Percentiles rank a stretch among this genome's conserved stretches.
These are phyloP conservation scores for Mycena indigotica DNA, from an alignment of 768 basidiomycete species.

Conservation along the genomic window DNA sequence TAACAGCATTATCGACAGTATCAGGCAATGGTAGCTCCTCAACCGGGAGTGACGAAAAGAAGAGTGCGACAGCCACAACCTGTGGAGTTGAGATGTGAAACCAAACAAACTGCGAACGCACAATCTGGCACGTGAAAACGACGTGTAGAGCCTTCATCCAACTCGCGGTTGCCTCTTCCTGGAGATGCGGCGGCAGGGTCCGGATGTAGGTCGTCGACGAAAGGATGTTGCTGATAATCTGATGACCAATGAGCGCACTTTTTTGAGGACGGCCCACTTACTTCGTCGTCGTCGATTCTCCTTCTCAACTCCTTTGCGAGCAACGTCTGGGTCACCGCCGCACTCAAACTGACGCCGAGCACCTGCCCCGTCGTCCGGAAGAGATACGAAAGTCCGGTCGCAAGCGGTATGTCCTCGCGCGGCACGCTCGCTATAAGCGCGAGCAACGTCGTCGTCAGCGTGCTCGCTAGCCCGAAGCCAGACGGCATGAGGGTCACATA, in stretches of 20 bases:
- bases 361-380: conserved; percentile 78
- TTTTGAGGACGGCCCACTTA: no score
- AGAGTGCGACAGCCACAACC: neutral
- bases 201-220: conserved; percentile 1
- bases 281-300: conserved; percentile 59
- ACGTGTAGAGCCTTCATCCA: conserved; percentile 1
- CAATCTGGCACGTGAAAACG: conserved; percentile 1
- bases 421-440: conserved; percentile 64
- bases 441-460: conserved; percentile 59
- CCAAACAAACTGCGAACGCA: neutral
- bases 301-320: conserved; percentile 53
- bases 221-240: neutral
- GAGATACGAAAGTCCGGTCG: conserved; percentile 71
- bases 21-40: conserved; percentile 5
- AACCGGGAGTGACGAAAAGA: conserved; percentile 1
- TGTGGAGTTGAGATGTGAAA: neutral
- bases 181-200: neutral
- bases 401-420: conserved; percentile 61
- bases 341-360: conserved; percentile 68
- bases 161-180: neutral
- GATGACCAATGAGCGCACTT: no score
- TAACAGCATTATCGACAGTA: neutral
- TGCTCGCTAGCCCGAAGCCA: conserved; percentile 54
- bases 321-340: conserved; percentile 62
- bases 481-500: conserved; percentile 33